Conservation (phyloP, 805 yeast genomes). For the Priceomyces melissophilus region DNA sequence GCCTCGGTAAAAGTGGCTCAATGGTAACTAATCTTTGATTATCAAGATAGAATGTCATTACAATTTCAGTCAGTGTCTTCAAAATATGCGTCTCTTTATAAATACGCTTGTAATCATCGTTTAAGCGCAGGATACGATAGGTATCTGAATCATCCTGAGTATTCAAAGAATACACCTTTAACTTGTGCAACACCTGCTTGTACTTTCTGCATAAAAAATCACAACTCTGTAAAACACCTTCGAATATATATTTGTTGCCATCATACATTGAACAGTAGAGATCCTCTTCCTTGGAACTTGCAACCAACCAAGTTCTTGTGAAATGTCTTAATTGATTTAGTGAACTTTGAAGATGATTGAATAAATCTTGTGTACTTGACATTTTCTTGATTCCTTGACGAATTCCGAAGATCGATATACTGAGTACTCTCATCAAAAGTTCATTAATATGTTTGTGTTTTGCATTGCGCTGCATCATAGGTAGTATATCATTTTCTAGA, state of each 20-base stretch:
- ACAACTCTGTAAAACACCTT: constrained; percentile 11
- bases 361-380: neutral
- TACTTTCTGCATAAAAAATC: constrained; percentile 4
- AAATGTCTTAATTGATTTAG: constrained; percentile 3
- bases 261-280: constrained; percentile 24
- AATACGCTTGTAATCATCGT: neutral
- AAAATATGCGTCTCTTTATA: neutral
- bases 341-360: neutral
- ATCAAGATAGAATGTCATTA: constrained; percentile 13
- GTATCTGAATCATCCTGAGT: neutral
- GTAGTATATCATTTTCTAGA: constrained; percentile 7
- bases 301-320: constrained; percentile 5
- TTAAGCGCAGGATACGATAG: neutral
- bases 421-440: constrained; percentile 15
- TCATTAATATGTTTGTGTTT: constrained; percentile 19
- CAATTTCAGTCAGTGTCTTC: constrained; percentile 4
- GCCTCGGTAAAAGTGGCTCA: too few relatives aligned
- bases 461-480: constrained; percentile 10
- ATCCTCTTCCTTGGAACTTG: constrained; percentile 1
- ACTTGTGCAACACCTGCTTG: neutral
- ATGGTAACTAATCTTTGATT: neutral
- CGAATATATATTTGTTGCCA: constrained; percentile 27
- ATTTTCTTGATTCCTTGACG: constrained; percentile 2
- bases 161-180: neutral
- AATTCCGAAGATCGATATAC: constrained; percentile 10